Conservation (phyloP, 257 asterid genomes). For the Plectranthus barbatus region DNA sequence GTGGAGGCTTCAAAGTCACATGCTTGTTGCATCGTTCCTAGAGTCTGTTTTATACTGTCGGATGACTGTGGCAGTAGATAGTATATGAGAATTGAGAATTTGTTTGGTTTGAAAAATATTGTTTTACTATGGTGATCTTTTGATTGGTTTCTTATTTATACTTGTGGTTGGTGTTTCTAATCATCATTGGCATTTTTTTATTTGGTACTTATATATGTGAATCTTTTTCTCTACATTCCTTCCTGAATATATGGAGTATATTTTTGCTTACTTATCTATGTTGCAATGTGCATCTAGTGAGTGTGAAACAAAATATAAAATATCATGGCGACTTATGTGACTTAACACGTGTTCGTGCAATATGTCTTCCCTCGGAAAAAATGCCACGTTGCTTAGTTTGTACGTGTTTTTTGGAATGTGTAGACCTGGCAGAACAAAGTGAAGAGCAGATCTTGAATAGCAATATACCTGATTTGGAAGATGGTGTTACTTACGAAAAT, state of each 20-base stretch:
- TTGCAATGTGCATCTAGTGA: not conserved
- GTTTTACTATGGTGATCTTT: not conserved
- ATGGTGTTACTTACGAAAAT: slow-evolving; percentile 45
- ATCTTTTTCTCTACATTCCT: too few species aligned
- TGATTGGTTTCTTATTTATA: not conserved
- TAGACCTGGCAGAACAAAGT: slow-evolving; percentile 37
- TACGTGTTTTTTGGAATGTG: slow-evolving; percentile 18
- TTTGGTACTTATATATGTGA: not conserved
- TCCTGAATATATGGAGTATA: too few species aligned
- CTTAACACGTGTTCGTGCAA: not conserved
- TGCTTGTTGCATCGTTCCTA: not conserved
- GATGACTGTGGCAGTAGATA: not conserved
- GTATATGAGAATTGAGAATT: not conserved
- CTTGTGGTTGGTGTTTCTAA: not conserved
- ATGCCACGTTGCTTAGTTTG: slow-evolving; percentile 2
- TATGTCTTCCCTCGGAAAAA: not conserved
- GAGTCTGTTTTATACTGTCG: not conserved
- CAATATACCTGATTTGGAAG: slow-evolving; percentile 50
- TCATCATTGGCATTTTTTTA: not conserved
- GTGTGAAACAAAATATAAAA: not conserved
- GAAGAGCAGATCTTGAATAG: slow-evolving; percentile 51
- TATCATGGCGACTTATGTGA: not conserved
- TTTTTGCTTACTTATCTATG: not conserved
- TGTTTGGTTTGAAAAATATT: not conserved
- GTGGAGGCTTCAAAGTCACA: not conserved